Base-by-base conservation (phyloP, 2,329 filamentous ascomycete species). In the Aspergillus sp. region DNA sequence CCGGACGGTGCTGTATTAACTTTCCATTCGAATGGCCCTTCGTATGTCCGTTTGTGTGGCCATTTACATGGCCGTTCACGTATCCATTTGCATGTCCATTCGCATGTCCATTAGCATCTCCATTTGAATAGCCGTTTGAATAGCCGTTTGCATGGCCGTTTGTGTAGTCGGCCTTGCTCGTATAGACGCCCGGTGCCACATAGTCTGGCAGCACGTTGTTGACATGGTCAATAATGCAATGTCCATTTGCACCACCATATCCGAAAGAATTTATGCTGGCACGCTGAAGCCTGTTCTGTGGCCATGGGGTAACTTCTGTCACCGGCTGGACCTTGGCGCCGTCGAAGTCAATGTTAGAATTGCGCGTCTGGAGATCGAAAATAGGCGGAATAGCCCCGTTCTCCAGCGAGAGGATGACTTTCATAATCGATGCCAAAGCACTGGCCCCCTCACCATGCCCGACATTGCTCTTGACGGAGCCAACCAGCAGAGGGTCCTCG, bases 51-150 rank as follows among this genome's bases (percentile, higher is more conserved):
- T 65, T 66, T 3, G 61, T 58, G n/a, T n/a, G n/a, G 29, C 29
- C 29, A 32, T 32, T 32, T 8, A 32, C 5, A 32, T 32, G 29
- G 29, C 29, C 29, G 8, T 32, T 32, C 5, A n/a, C n/a, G n/a
- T n/a, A n/a, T n/a, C 30, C 30, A 32, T 32, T 32, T 32, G 30
- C 30, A 5, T 32, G 30, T 2, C 30, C 30, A 9, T 32, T 32
- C 3, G 30, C 6, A 2, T 32, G 6, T 32, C 30, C 30, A 32
- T 9, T 9, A 2, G 30, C 30, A 19, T 34, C 10, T 45, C 36
- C 26, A 73, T 68, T 12, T 73, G 43, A 19, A 74, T 62, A 2
- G 44, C 19, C 19, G 2, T 19, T 19, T 19, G 19, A 48, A 43
- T 66, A 59, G 2, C 30, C 30, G 8, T 32, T 32, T 32, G 30